phyloP scores from a whole-genome alignment of 805 yeast genomes.

The Candida lessepsii region DNA sequence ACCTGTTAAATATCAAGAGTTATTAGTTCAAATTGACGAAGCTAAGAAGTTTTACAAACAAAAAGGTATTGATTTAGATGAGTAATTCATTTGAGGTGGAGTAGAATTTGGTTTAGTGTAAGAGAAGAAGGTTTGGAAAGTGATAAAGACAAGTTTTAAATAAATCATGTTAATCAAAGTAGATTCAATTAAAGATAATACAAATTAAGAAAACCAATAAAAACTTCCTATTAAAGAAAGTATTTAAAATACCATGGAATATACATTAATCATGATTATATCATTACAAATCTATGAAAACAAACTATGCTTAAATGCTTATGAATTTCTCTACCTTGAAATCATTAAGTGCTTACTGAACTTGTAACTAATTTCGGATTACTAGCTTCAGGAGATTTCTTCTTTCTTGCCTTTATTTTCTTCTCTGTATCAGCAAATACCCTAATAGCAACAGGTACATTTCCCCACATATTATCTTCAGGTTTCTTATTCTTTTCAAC shows the following conservation, averaged over 20 bases:
- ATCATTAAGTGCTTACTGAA: too few species aligned
- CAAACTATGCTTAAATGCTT: neutral
- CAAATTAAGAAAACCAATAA: too few species aligned
- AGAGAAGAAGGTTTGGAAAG: too few species aligned
- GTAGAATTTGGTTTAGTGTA: too few species aligned
- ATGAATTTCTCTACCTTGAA: too few species aligned
- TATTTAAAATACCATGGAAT: too few species aligned
- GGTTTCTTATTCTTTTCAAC: slow-evolving; percentile 14
- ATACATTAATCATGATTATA: slow-evolving; percentile 4
- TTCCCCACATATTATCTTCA: slow-evolving; percentile 34
- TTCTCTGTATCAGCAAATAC: slow-evolving; percentile 86
- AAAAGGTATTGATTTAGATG: slow-evolving; percentile 55
- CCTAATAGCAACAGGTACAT: slow-evolving; percentile 71
- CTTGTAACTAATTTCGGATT: neutral
- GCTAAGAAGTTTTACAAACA: slow-evolving; percentile 58
- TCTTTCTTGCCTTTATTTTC: slow-evolving; percentile 42
- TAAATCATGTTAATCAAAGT: too few species aligned
- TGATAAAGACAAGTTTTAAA: too few species aligned
- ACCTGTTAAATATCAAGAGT: slow-evolving; percentile 62
- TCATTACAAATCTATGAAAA: neutral
- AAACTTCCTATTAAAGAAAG: too few species aligned
- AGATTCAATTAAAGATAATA: too few species aligned
- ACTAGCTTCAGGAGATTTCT: neutral
- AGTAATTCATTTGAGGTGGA: too few species aligned
- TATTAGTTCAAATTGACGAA: slow-evolving; percentile 55